These are phyloP conservation scores for Mycena indigotica DNA, from an alignment of 768 basidiomycete genomes.

Conservation along the genomic window DNA sequence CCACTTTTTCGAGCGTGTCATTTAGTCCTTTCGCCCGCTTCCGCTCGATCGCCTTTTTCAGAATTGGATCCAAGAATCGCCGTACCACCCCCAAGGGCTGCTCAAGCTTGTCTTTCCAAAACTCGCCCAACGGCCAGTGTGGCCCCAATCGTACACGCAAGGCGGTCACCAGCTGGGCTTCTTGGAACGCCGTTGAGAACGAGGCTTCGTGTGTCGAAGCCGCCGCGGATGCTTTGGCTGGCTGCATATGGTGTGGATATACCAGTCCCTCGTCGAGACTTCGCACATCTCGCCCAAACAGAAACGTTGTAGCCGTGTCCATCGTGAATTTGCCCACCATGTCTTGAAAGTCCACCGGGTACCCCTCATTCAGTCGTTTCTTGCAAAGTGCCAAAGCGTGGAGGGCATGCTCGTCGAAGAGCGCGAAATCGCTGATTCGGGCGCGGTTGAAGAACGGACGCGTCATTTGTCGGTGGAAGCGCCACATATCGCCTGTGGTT, in stretches of 20 bases:
- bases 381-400: conserved; percentile 48
- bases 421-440: conserved; percentile 62
- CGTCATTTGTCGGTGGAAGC: conserved; percentile 68
- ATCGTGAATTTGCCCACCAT: conserved; percentile 58
- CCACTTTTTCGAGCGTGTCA: conserved; percentile 13
- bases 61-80: conserved; percentile 54
- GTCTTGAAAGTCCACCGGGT: conserved; percentile 65
- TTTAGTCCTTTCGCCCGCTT: conserved; percentile 28
- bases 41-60: conserved; percentile 48
- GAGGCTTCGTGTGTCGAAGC: conserved; percentile 24
- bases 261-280: conserved; percentile 51
- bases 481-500: conserved; percentile 55
- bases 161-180: conserved; percentile 46
- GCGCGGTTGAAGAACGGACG: conserved; percentile 72
- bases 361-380: conserved; percentile 45
- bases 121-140: conserved; percentile 56
- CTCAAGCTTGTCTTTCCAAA: conserved; percentile 50
- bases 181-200: conserved; percentile 53
- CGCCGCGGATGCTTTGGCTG: not conserved
- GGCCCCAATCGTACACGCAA: conserved; percentile 42
- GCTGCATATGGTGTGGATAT: conserved; percentile 42
- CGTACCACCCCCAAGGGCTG: conserved; percentile 50
- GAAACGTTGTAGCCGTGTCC: conserved; percentile 60
- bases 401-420: conserved; percentile 59
- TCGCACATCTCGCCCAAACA: conserved; percentile 51